A percentile compares a stretch with the other conserved stretches of the same genome.
Evolutionary conservation across 1,139 yeast genomes (phyloP).

Genomic region (Geotrichum citri-aurantii): DNA sequence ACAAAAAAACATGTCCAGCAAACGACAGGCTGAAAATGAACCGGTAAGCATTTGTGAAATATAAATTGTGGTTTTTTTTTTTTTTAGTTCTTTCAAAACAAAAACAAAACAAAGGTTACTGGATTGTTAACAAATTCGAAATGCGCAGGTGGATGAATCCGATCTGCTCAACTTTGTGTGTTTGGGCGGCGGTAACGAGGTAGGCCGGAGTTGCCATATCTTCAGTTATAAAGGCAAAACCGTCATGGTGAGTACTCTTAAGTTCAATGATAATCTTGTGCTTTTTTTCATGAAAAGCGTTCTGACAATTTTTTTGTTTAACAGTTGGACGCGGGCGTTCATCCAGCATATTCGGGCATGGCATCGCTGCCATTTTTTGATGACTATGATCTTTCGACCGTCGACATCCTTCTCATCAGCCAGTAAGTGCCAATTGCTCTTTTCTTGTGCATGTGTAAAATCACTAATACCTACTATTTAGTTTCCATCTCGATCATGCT

Average conservation of each 20-base stretch:
- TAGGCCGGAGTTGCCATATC: slow-evolving; percentile 93
- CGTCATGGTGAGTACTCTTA: slow-evolving; percentile 51
- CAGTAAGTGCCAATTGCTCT: slow-evolving; percentile 39
- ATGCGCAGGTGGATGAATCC: slow-evolving; percentile 20
- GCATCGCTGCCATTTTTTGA: slow-evolving; percentile 92
- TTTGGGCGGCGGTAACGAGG: slow-evolving; percentile 99
- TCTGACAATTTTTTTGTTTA: neutral
- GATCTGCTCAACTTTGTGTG: slow-evolving; percentile 66
- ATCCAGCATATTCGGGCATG: slow-evolving; percentile 88
- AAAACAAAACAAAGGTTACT: too few relatives aligned
- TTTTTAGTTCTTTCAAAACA: neutral
- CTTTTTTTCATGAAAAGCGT: neutral
- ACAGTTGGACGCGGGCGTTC: slow-evolving; percentile 87
- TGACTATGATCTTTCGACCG: slow-evolving; percentile 82
- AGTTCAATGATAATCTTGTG: neutral
- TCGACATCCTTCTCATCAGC: slow-evolving; percentile 79
- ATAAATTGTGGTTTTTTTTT: neutral
- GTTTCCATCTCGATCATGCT: slow-evolving; percentile 93
- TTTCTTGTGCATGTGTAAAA: neutral
- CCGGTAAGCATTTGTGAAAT: slow-evolving; percentile 17
- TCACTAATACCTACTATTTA: slow-evolving; percentile 8
- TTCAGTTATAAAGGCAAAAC: slow-evolving; percentile 90
- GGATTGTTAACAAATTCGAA: neutral
- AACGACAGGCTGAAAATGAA: slow-evolving; percentile 21
- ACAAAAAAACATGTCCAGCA: slow-evolving; percentile 18